These are phyloP conservation scores for Penicillium verhagenii DNA, from an alignment of 495 filamentous ascomycete genomes.

Conservation along the genomic window DNA sequence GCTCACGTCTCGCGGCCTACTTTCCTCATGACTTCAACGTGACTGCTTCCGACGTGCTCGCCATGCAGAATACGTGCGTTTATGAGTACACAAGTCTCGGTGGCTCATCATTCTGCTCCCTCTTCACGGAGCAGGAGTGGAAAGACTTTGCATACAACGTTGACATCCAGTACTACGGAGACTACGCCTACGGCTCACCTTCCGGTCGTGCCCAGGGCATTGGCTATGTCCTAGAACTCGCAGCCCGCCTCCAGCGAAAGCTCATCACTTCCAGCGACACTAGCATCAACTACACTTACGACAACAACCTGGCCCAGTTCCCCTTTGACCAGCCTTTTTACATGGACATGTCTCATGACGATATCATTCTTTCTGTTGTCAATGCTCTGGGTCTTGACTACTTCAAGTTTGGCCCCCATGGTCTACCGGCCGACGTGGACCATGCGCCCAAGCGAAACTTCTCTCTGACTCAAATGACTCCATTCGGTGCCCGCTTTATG, in stretches of 20 bases:
- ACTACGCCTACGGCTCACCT: conserved; percentile 56
- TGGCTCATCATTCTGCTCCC: conserved; percentile 46
- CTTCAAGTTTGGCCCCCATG: conserved; percentile 44
- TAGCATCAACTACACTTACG: conserved; percentile 59
- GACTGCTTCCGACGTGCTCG: conserved; percentile 49
- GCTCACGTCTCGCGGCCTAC: conserved; percentile 19
- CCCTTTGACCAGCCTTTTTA: conserved; percentile 53
- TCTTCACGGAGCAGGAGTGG: conserved; percentile 60
- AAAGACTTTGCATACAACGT: conserved; percentile 54
- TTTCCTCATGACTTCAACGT: conserved; percentile 45
- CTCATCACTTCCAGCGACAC: conserved; percentile 50
- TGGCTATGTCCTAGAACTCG: conserved; percentile 61
- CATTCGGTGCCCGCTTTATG: conserved; percentile 60
- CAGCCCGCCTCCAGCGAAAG: conserved; percentile 57
- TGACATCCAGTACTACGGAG: conserved; percentile 60
- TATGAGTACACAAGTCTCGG: conserved; percentile 36
- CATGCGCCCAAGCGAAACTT: conserved; percentile 34
- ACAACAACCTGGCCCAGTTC: conserved; percentile 45
- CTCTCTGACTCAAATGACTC: conserved; percentile 40
- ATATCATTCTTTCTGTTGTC: conserved; percentile 42
- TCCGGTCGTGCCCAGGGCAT: conserved; percentile 62
- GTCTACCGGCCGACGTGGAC: conserved; percentile 46
- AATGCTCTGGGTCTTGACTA: conserved; percentile 49
- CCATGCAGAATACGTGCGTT: conserved; percentile 48
- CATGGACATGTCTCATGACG: conserved; percentile 45